Evolutionary conservation across 2,329 filamentous ascomycete genomes (phyloP).

Genomic region (Aspergillus awamori): DNA sequence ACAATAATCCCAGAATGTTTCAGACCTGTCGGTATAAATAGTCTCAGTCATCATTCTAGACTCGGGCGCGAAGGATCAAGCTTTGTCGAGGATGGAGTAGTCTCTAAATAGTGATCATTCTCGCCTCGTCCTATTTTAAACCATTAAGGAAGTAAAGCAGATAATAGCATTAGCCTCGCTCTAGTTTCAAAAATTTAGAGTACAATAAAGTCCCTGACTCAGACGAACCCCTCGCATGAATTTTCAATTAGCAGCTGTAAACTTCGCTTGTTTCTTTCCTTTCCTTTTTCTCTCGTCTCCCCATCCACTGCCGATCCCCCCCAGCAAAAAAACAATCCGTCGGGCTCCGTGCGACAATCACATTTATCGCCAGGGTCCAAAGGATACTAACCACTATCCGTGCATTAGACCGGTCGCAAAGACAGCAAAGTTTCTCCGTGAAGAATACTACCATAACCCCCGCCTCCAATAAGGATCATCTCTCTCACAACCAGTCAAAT

Average conservation of each 20-base stretch:
- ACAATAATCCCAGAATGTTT: background rate
- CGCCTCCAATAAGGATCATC: background rate
- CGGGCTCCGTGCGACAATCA: background rate
- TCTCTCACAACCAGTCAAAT: background rate
- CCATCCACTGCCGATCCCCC: background rate
- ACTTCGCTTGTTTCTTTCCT: background rate
- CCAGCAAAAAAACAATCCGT: background rate
- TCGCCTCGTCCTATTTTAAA: background rate
- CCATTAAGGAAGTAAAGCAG: background rate
- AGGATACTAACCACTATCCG: background rate
- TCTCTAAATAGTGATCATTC: background rate
- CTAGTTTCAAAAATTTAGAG: background rate
- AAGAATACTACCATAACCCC: background rate
- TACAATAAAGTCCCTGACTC: background rate
- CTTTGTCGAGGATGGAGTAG: background rate
- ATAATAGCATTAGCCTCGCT: background rate
- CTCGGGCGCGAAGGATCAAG: background rate
- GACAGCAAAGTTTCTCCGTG: background rate
- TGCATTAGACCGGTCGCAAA: background rate
- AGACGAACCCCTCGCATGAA: background rate
- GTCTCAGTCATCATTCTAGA: background rate
- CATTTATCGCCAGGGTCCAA: slow-evolving; percentile 1
- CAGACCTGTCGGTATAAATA: slow-evolving; percentile 4
- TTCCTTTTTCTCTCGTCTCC: background rate
- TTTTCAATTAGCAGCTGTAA: background rate